Conservation (phyloP, 495 filamentous ascomycete species). For the Xylaria flabelliformis region DNA sequence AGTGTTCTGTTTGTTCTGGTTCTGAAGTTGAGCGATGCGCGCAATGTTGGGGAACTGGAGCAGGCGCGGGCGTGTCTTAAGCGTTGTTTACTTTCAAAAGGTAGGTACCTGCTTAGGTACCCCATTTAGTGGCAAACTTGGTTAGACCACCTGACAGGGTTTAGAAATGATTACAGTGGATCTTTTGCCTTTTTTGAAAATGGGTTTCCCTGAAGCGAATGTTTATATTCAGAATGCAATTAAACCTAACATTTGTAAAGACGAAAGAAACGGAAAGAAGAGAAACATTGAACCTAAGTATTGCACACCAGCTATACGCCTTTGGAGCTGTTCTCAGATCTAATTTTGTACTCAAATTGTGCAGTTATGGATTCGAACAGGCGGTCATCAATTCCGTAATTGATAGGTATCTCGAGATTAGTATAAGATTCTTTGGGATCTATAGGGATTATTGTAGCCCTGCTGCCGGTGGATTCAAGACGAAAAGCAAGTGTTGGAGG, state of each 20-base stretch:
- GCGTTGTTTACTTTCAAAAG: conserved; percentile 26
- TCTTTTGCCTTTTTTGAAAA: too few relatives aligned
- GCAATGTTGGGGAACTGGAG: neutral
- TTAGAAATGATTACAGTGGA: too few relatives aligned
- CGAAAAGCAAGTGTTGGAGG: neutral
- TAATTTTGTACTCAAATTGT: too few relatives aligned
- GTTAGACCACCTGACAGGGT: neutral
- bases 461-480: neutral
- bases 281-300: too few relatives aligned
- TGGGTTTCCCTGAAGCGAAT: too few relatives aligned
- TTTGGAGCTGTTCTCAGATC: too few relatives aligned
- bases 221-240: too few relatives aligned
- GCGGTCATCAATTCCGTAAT: neutral
- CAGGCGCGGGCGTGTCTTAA: conserved; percentile 14
- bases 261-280: too few relatives aligned
- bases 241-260: too few relatives aligned
- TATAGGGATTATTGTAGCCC: neutral
- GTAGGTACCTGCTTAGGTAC: neutral
- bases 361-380: too few relatives aligned
- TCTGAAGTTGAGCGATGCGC: conserved; percentile 11
- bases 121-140: conserved; percentile 2
- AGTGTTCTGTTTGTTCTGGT: neutral
- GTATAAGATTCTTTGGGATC: neutral
- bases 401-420: neutral
- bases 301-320: too few relatives aligned